These are phyloP conservation scores for Trypanosoma brucei DNA, from an alignment of 208 protist genomes.

Conservation along the genomic window DNA sequence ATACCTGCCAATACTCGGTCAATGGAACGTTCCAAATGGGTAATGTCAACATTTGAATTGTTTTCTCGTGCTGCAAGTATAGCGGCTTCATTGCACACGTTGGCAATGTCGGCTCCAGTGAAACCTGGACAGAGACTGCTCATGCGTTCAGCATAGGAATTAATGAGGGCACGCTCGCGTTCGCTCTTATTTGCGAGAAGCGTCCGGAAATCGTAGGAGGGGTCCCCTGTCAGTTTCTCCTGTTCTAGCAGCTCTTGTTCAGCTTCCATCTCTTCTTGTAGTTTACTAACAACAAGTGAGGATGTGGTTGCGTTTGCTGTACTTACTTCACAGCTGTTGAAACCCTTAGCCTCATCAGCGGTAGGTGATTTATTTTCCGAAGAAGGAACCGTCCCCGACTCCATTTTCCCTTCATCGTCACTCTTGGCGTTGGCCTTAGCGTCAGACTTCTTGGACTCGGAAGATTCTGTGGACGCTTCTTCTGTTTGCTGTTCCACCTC, in stretches of 20 bases:
- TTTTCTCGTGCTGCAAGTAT: conserved; percentile 87
- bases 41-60: conserved; percentile 53
- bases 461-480: neutral
- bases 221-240: conserved; percentile 2
- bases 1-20: conserved; percentile 95
- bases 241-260: conserved; percentile 14
- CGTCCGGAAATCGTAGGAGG: conserved; percentile 46
- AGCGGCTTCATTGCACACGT: conserved; percentile 95
- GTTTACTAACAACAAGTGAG: conserved; percentile 19
- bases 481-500: neutral
- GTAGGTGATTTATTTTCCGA: no score
- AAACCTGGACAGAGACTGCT: conserved; percentile 79
- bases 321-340: neutral
- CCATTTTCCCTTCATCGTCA: no score
- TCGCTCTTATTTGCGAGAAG: conserved; percentile 48
- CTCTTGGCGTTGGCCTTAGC: neutral
- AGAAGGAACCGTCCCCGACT: no score
- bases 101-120: conserved; percentile 95
- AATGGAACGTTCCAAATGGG: conserved; percentile 92
- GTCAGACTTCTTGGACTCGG: neutral
- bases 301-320: conserved; percentile 7
- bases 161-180: conserved; percentile 59
- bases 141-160: conserved; percentile 67
- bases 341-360: no score
- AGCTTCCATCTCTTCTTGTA: conserved; percentile 27